Percentiles rank a stretch among this genome's conserved stretches.
phyloP scores from a whole-genome alignment of 2,329 filamentous ascomycete species.

The Exophiala calicioides region DNA sequence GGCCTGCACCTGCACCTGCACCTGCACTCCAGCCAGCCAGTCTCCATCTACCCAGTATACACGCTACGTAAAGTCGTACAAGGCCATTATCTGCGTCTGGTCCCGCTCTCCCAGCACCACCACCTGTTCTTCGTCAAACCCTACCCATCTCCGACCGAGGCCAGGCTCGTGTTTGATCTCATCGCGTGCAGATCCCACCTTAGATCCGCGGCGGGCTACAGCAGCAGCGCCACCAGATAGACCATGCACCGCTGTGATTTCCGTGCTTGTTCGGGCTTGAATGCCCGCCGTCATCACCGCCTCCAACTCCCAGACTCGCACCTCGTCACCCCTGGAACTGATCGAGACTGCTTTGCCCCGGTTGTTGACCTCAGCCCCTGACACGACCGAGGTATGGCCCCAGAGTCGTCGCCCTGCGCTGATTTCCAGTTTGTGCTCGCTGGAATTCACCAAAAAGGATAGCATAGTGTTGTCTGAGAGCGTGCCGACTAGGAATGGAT shows the following conservation, averaged over 20 bases:
- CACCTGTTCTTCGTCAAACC: conserved; percentile 91
- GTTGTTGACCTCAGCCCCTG: conserved; percentile 78
- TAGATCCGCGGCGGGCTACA: conserved; percentile 32
- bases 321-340: conserved; percentile 73
- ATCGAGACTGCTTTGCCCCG: conserved; percentile 89
- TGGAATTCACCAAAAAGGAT: conserved; percentile 78
- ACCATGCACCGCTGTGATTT: conserved; percentile 44
- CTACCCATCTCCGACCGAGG: conserved; percentile 66
- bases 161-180: conserved; percentile 43
- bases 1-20: too few relatives aligned
- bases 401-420: conserved; percentile 75
- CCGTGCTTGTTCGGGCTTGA: conserved; percentile 55
- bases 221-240: conserved; percentile 27
- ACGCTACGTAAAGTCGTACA: conserved; percentile 79
- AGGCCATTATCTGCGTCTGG: conserved; percentile 70
- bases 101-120: conserved; percentile 74
- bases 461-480: conserved; percentile 86
- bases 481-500: conserved; percentile 82
- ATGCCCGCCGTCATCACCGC: conserved; percentile 42
- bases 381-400: conserved; percentile 90
- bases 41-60: too few relatives aligned
- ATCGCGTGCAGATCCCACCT: conserved; percentile 38
- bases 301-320: conserved; percentile 88
- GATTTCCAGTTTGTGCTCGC: conserved; percentile 64
- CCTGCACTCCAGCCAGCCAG: too few relatives aligned